Evolutionary conservation across 768 basidiomycete species (phyloP).

Genomic region (Boletus subparvulus): DNA sequence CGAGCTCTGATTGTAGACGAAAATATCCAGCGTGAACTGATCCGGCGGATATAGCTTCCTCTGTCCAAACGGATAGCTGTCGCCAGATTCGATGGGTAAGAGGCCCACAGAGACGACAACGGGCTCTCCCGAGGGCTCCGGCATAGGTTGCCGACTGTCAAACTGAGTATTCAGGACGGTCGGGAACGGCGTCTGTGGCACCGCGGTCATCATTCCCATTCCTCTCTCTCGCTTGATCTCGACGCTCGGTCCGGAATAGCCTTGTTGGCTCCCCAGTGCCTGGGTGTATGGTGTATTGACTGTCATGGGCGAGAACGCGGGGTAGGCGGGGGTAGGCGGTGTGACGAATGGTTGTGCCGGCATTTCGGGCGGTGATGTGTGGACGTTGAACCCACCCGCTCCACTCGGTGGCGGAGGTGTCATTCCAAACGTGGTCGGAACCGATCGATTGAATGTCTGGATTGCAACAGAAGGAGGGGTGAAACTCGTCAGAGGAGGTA

Average conservation of each 20-base stretch:
- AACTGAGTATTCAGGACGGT: constrained; percentile 43
- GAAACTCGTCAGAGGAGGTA: constrained; percentile 12
- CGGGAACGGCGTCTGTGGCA: constrained; percentile 58
- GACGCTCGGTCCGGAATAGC: constrained; percentile 54
- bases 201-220: constrained; percentile 27
- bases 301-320: constrained; percentile 56
- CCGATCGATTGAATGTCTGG: constrained; percentile 30
- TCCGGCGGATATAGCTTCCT: constrained; percentile 70
- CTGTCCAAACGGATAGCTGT: constrained; percentile 14
- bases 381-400: constrained; percentile 1
- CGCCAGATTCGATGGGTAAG: constrained; percentile 27
- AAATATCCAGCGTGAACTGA: constrained; percentile 79
- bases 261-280: constrained; percentile 48
- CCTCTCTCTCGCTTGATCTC: constrained; percentile 68
- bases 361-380: constrained; percentile 13
- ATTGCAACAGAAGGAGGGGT: constrained; percentile 38
- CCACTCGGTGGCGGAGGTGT: constrained; percentile 34
- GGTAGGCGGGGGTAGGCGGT: constrained; percentile 71
- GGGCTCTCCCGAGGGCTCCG: constrained; percentile 44
- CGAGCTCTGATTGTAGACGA: constrained; percentile 79
- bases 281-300: constrained; percentile 57
- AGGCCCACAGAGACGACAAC: constrained; percentile 71
- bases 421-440: constrained; percentile 34
- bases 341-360: constrained; percentile 20
- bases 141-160: constrained; percentile 26